A percentile compares a stretch with the other conserved stretches of the same genome.
Conservation (phyloP, 495 filamentous ascomycete genomes). For the Aspergillus bridgeri region DNA sequence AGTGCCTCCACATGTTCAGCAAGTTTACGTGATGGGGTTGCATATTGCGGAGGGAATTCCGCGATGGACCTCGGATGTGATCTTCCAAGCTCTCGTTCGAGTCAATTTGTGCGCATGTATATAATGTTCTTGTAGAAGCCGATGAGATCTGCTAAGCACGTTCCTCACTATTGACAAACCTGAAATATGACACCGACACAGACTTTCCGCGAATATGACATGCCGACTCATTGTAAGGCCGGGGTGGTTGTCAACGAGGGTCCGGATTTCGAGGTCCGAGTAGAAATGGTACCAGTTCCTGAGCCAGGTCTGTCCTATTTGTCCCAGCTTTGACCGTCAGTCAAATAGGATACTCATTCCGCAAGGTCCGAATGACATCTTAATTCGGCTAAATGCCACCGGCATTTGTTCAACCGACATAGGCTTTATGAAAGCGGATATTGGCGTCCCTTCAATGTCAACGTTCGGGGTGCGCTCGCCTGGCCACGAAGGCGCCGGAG, state of each 20-base stretch:
- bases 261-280: conserved; percentile 48
- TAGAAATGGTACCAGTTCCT: conserved; percentile 51
- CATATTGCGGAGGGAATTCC: not conserved
- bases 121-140: not conserved
- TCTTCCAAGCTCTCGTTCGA: not conserved
- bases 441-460: conserved; percentile 46
- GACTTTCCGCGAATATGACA: conserved; percentile 22
- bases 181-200: conserved; percentile 4
- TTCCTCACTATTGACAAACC: not conserved
- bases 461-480: conserved; percentile 44
- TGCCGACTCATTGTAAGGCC: conserved; percentile 52
- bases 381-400: conserved; percentile 46
- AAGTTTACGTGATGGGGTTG: not conserved
- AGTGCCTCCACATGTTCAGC: not conserved
- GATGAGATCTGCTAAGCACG: not conserved
- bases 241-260: conserved; percentile 54
- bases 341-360: not conserved
- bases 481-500: conserved; percentile 56
- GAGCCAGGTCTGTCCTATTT: conserved; percentile 37
- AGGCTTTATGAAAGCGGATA: conserved; percentile 46
- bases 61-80: not conserved
- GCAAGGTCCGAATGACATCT: conserved; percentile 43
- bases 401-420: conserved; percentile 49
- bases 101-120: not conserved
- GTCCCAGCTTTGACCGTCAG: not conserved